Evolutionary conservation across 2,329 filamentous ascomycete species (phyloP), one percentile per base, ranked within the genome.

Genomic region (Claviceps maximensis): DNA sequence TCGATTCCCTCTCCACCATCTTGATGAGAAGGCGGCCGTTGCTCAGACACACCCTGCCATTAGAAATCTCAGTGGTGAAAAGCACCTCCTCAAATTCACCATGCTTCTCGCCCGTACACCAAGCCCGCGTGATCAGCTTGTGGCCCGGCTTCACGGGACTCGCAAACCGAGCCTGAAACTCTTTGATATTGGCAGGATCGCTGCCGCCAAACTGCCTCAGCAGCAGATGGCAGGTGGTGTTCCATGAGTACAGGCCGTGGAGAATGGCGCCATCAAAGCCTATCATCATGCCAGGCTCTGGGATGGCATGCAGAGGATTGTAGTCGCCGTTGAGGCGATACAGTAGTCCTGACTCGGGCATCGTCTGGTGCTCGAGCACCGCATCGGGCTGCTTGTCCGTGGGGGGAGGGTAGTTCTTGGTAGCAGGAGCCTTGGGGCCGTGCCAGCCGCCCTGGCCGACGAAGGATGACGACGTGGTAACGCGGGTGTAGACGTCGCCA

Each of bases 251-350:
- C 47, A 95, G 75, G 21, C 90, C 90, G 71, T 95, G 89, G 67
- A 95, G 86, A 68, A 95, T 95, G 60, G 82, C 75, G 36, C 89
- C 89, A 29, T 88, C 87, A 60, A 95, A 95, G 55, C 90, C 89
- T 87, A 95, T 95, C 72, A 89, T 85, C 69, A 80, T 71, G 56
- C 89, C 89, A 0, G 89, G 87, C 70, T 89, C 87, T 13, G 89
- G 89, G 19, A 86, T 87, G 7, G 88, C 89, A 66, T 95, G 89
- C 38, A 95, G 82, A 29, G 89, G 90, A 73, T 95, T 95, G 71
- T 95, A 95, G 72, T 95, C 90, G 59, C 89, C 89, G 62, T 95
- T 95, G 50, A 95, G 78, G 57, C 88, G 79, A 69, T 93, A 93
- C 53, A 93, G 73, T 57, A 86, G 78, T 9, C 87, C 81, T 4